Base-by-base conservation (phyloP, 2,329 filamentous ascomycete genomes). In the Ophiostoma perfectum region DNA sequence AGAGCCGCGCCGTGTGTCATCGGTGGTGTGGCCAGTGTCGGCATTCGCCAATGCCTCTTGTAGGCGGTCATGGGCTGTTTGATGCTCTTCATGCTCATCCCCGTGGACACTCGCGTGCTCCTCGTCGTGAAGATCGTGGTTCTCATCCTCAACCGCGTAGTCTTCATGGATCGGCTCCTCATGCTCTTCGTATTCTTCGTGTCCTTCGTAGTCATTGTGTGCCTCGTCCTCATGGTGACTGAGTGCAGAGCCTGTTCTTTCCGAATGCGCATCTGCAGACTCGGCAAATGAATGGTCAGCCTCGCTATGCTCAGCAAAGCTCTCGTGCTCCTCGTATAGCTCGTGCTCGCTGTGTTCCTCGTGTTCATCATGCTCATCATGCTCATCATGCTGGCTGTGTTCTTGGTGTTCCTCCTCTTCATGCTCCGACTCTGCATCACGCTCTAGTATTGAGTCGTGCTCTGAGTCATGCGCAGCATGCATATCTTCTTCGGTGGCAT, bases 1-100 rank as follows among this genome's bases (percentile, higher is more conserved):
- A 11, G n/a, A 66, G 63, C 36, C 68, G 39, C 66, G 63, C 0
- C 66, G 68, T 9, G 68, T 62, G 18, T 39, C 12, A 1, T 65
- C 36, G 9, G 18, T 6, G 7, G 49, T 36, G 27, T n/a, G 49
- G 0, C n/a, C 27, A 9, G 49, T 8, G 7, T 55, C 49, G 18
- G 18, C 49, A 55, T 55, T 27, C 38, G 27, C 55, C 44, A 63
- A 39, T 41, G 60, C 60, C 42, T 63, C 38, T 27, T 60, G 55
- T 9, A 60, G 55, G 27, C 55, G 55, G 9, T 60, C 27, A 11
- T 38, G 27, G 14, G 55, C 55, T 12, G 55, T 36, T 5, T 38
- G n/a, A 9, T n/a, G 18, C 7, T 55, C 49, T 9, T 55, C 49
- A 14, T 55, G 27, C 27, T 27, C 27, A 18, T n/a, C 49, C 49